phyloP scores from a whole-genome alignment of 306 rosid genomes.

The barrel medic (Medicago truncatula) region DNA sequence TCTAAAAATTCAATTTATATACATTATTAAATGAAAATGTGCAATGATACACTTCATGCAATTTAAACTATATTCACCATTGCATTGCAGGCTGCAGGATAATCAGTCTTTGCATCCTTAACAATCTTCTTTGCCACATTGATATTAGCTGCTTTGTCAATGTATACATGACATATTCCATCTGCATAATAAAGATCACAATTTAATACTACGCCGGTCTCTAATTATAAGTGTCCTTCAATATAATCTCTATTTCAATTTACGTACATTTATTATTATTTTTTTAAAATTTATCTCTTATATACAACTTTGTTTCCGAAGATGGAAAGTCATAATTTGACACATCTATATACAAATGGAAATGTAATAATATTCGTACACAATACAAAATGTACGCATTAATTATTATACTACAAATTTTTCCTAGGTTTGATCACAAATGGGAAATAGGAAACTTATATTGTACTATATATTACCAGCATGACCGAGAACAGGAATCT shows the following conservation, averaged over 20 bases:
- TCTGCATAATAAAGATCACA: slow-evolving; percentile 54
- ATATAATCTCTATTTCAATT: background rate
- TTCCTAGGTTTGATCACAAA: slow-evolving; percentile 10
- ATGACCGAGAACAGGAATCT: slow-evolving; percentile 98
- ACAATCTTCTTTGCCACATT: slow-evolving; percentile 79
- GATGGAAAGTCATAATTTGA: background rate
- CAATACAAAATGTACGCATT: background rate
- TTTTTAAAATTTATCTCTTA: background rate
- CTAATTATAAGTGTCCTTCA: background rate
- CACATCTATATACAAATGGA: background rate
- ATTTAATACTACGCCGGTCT: background rate
- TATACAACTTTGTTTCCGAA: no score
- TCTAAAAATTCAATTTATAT: slow-evolving; percentile 6
- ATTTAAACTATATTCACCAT: slow-evolving; percentile 60
- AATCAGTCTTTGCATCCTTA: slow-evolving; percentile 75
- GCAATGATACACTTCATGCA: background rate
- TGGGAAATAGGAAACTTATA: background rate
- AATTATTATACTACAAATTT: background rate
- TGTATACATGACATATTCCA: slow-evolving; percentile 86
- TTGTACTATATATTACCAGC: slow-evolving; percentile 59
- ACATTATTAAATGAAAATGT: background rate
- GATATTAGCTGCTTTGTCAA: slow-evolving; percentile 77
- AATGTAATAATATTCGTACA: background rate
- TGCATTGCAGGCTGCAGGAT: slow-evolving; percentile 88
- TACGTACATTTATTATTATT: background rate